Evolutionary conservation across 2,329 filamentous ascomycete species (phyloP), one percentile per base, ranked within the genome.

Genomic region (Epichloe gansuensis): DNA sequence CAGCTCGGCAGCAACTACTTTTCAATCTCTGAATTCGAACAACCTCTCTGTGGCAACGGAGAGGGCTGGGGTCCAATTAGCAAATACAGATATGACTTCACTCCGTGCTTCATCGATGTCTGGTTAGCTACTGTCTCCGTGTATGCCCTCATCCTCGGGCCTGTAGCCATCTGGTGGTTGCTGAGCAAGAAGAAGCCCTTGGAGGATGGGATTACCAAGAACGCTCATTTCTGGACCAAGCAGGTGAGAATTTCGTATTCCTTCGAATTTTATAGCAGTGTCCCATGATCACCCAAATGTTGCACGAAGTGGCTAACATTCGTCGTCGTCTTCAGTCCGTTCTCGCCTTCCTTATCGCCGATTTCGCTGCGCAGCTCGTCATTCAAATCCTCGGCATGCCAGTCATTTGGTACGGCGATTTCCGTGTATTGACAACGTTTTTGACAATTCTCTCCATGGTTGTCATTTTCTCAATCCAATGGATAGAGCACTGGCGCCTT

Each of bases 61-160:
- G 91, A 97, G 70, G 94, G 93, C 63, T 98, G 93, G 93, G 94
- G 94, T 1, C 93, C 93, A 23, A 66, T 98, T 65, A 96, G 90
- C 69, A 83, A 84, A 38, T 76, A 83, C 59, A 80, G 91, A 67
- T 96, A 89, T 69, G 93, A 98, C 72, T 90, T 98, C 63, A 97
- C 93, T 15, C 91, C 93, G 42, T 98, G 93, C 74, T 98, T 98
- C 66, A 83, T 97, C 62, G 94, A 98, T 67, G 81, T 95, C 23
- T 91, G 88, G 81, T 81, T 97, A 54, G 81, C 86, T 37, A 72
- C 77, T 2, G 87, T 95, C 31, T 88, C 88, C 8, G 76, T 76
- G 13, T 94, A 85, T 72, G 91, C 91, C 15, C 75, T 96, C 25
- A 52, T 96, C 25, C 77, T 85, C 57, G 93, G 93, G 54, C 76